phyloP scores from a whole-genome alignment of 768 basidiomycete genomes.

The Macrolepiota albuminosa region DNA sequence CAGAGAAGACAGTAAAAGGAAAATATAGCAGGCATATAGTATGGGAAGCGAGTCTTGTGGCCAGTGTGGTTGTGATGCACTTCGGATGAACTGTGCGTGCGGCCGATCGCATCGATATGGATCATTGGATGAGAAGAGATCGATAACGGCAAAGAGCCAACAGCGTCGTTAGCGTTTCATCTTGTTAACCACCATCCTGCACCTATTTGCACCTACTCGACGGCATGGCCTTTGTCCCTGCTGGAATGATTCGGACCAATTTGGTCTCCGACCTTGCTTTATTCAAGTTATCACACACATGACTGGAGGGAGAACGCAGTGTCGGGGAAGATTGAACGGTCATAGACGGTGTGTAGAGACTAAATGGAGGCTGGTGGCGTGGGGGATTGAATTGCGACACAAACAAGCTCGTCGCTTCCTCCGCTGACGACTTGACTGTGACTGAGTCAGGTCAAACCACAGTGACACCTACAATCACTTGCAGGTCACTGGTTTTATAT shows the following conservation, averaged over 20 bases:
- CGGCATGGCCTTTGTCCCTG: background rate
- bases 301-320: background rate
- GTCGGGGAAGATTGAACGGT: background rate
- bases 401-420: constrained; percentile 7
- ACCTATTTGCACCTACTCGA: background rate
- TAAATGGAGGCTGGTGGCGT: constrained; percentile 5
- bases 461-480: constrained; percentile 11
- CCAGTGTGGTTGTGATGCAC: background rate
- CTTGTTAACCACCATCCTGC: constrained; percentile 2
- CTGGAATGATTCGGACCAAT: background rate
- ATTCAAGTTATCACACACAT: background rate
- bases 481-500: constrained; percentile 15
- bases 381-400: constrained; percentile 1
- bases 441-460: constrained; percentile 14
- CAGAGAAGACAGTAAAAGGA: background rate
- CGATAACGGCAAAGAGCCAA: constrained; percentile 13
- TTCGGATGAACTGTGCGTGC: constrained; percentile 1
- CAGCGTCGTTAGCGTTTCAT: background rate
- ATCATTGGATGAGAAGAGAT: constrained; percentile 3
- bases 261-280: background rate
- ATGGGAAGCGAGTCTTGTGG: background rate
- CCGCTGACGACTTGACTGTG: constrained; percentile 16
- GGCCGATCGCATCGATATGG: constrained; percentile 13
- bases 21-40: background rate
- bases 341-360: background rate